Conservation (phyloP, 768 basidiomycete genomes). For the Agaricus bisporus region DNA sequence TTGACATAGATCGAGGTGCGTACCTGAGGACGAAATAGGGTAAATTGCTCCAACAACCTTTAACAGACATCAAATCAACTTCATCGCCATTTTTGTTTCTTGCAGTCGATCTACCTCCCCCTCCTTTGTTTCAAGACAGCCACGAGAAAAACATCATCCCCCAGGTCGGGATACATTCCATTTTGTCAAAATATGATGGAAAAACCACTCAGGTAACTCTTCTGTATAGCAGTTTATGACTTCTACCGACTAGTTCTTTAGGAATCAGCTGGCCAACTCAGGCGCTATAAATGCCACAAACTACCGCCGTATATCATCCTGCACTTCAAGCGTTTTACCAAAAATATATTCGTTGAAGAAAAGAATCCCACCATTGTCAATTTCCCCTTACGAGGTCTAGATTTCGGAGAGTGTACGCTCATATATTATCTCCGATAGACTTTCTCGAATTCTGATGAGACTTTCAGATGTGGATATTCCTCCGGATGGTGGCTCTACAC, state of each 20-base stretch:
- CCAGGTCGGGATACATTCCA: constrained; percentile 86
- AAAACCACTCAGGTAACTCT: constrained; percentile 72
- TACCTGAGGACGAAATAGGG: constrained; percentile 11
- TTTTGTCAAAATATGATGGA: constrained; percentile 94
- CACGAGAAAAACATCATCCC: constrained; percentile 99
- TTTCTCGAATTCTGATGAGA: constrained; percentile 16
- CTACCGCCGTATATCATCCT: constrained; percentile 91
- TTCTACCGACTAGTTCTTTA: constrained; percentile 20
- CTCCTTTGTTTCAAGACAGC: constrained; percentile 94
- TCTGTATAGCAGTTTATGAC: neutral
- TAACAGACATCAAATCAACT: constrained; percentile 74
- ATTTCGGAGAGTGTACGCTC: constrained; percentile 83
- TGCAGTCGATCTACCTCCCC: constrained; percentile 92
- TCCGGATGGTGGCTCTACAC: constrained; percentile 48
- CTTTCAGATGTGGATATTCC: constrained; percentile 72
- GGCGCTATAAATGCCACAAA: constrained; percentile 84
- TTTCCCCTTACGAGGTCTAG: constrained; percentile 89
- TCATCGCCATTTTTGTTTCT: constrained; percentile 93
- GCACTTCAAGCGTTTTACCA: constrained; percentile 95
- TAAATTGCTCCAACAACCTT: constrained; percentile 7
- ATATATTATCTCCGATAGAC: constrained; percentile 18
- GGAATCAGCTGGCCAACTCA: constrained; percentile 83
- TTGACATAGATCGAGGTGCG: constrained; percentile 91
- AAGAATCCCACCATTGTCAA: constrained; percentile 99
- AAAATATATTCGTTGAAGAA: constrained; percentile 95